phyloP scores from a whole-genome alignment of 352 stramenopile species.

The Phytophthora constricta region DNA sequence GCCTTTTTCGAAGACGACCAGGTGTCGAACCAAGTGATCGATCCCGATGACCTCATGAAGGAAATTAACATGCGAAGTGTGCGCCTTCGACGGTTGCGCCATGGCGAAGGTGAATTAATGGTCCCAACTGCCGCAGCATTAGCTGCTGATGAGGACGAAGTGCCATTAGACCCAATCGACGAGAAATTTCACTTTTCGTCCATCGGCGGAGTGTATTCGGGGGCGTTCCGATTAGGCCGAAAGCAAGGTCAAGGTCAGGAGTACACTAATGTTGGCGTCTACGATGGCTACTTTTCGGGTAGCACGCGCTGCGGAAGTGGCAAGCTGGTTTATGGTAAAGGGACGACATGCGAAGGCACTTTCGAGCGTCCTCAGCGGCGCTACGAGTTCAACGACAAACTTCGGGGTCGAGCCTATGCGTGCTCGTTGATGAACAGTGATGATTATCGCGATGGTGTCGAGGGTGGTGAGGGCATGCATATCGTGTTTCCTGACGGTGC shows the following conservation, averaged over 20 bases:
- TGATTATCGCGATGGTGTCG: slow-evolving; percentile 57
- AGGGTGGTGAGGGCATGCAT: slow-evolving; percentile 53
- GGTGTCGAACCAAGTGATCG: slow-evolving; percentile 51
- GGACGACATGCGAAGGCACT: slow-evolving; percentile 49
- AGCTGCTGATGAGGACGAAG: slow-evolving; percentile 20
- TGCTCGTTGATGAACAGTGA: slow-evolving; percentile 59
- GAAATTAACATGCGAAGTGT: slow-evolving; percentile 76
- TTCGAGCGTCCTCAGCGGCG: slow-evolving; percentile 51
- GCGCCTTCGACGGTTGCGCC: slow-evolving; percentile 57
- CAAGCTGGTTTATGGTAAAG: slow-evolving; percentile 68
- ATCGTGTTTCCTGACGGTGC: slow-evolving; percentile 69
- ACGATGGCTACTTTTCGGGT: slow-evolving; percentile 60
- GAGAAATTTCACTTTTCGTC: slow-evolving; percentile 73
- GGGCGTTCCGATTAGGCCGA: slow-evolving; percentile 52
- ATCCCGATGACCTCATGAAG: slow-evolving; percentile 51
- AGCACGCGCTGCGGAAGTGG: slow-evolving; percentile 51
- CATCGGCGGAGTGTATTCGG: slow-evolving; percentile 64
- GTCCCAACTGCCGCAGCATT: slow-evolving; percentile 16
- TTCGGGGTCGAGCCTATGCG: slow-evolving; percentile 36
- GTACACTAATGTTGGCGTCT: slow-evolving; percentile 71
- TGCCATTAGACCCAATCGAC: slow-evolving; percentile 47
- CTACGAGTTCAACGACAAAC: slow-evolving; percentile 56
- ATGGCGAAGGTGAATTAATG: slow-evolving; percentile 60
- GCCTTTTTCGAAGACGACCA: slow-evolving; percentile 72
- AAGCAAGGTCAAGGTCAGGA: slow-evolving; percentile 66